Base-by-base conservation (phyloP, 2,329 filamentous ascomycete genomes). In the Sporothrix curviconia region DNA sequence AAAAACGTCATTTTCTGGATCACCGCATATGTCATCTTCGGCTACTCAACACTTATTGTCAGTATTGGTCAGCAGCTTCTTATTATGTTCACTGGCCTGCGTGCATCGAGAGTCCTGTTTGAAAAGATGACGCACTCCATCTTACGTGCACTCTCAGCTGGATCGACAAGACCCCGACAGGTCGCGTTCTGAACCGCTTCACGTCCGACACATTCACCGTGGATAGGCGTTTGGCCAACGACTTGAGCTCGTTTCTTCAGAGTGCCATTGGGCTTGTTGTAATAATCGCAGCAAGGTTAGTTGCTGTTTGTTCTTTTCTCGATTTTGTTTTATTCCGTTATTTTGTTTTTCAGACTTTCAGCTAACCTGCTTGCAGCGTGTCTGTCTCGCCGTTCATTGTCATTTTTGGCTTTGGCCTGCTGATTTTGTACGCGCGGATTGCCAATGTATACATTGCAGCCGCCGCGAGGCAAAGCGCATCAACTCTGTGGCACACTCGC, bases 111-210 rank as follows among this genome's bases (percentile, higher is more conserved):
- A 24, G 61, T 61, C 1, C 61, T 72, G 8, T 72, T 71, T 58
- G 64, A 69, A 58, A 59, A 63, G 14, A 70, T 72, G 66, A 68
- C 66, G 7, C 65, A 69, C 46, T 64, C 69, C 3, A 68, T 76
- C 25, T 66, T 76, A 12, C 67, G 69, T 7, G 72, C 73, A 7
- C 73, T 9, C 64, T 76, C 11, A 66, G 68, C 37, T 73, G 70
- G 70, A 64, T 73, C 14, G 73, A 76, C 59, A 73, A 70, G 0
- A 64, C 71, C 1, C 73, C 74, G 4, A 64, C 70, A 0, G 74
- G 74, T 5, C 68, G 72, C n/a, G 68, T 76, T 30, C 63, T 76
- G 40, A 76, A 76, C 62, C 70, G 74, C 6, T 75, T 76, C 57
- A 71, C 70, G 0, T 67, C 68, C 0, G 74, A 76, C 60, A 71